Evolutionary conservation across 192 early-diverging fungal species (phyloP).

Genomic region (Diversispora eburnea): DNA sequence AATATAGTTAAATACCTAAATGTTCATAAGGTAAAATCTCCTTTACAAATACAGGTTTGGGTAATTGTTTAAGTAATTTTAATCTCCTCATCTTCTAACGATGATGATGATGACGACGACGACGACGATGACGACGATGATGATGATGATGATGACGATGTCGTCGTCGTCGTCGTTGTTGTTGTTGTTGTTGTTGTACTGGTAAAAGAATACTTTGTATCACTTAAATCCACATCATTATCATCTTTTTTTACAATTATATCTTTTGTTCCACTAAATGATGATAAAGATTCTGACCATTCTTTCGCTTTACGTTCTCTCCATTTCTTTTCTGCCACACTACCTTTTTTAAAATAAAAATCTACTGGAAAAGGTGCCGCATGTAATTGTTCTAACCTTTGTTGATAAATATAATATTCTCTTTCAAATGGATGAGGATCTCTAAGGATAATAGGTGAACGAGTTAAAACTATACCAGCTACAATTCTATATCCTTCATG

Average conservation of each 20-base stretch:
- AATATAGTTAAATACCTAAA: conserved; percentile 41
- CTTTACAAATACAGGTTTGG: conserved; percentile 54
- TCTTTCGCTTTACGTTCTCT: conserved; percentile 17
- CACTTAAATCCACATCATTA: conserved; percentile 1
- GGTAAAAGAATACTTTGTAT: not conserved
- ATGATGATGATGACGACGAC: not conserved
- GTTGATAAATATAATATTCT: conserved; percentile 68
- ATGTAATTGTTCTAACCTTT: conserved; percentile 51
- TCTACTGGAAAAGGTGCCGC: conserved; percentile 56
- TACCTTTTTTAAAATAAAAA: conserved; percentile 80
- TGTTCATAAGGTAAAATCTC: conserved; percentile 79
- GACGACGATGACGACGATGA: not conserved
- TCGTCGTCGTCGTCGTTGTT: too few relatives aligned
- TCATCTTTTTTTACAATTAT: conserved; percentile 48
- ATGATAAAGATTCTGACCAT: not conserved
- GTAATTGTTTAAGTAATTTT: conserved; percentile 49
- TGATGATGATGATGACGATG: not conserved
- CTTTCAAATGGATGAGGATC: conserved; percentile 60
- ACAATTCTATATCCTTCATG: conserved; percentile 38
- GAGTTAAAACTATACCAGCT: conserved; percentile 64
- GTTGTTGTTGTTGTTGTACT: too few relatives aligned
- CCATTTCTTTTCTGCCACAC: conserved; percentile 56
- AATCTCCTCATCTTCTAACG: conserved; percentile 52
- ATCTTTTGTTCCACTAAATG: conserved; percentile 47
- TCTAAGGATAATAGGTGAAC: conserved; percentile 63